phyloP scores from a whole-genome alignment of 305 asterid genomes.

The Lippia alba region DNA sequence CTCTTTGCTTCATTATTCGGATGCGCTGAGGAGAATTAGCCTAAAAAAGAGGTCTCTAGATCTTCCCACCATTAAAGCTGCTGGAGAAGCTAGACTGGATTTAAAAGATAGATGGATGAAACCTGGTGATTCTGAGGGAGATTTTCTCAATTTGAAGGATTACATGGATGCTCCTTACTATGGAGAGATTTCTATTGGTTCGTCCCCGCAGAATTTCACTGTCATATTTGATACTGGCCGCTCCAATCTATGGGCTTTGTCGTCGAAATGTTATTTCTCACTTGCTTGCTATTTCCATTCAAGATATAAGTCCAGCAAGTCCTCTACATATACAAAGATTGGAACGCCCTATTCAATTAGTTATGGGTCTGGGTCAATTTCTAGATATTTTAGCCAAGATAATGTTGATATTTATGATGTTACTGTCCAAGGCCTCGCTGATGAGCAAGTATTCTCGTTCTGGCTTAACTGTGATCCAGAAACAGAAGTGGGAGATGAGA shows the following conservation, averaged over 20 bases:
- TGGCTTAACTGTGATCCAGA: slow-evolving; percentile 83
- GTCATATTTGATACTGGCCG: slow-evolving; percentile 96
- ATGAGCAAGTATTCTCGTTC: slow-evolving; percentile 80
- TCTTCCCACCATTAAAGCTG: slow-evolving; percentile 56
- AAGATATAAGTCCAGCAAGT: slow-evolving; percentile 73
- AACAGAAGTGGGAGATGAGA: slow-evolving; percentile 83
- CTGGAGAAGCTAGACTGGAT: slow-evolving; percentile 50
- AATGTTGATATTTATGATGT: slow-evolving; percentile 82
- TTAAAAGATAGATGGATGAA: slow-evolving; percentile 42
- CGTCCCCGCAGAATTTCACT: slow-evolving; percentile 90
- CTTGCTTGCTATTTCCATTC: slow-evolving; percentile 85
- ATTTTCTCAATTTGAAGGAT: too few relatives aligned
- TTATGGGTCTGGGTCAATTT: slow-evolving; percentile 83
- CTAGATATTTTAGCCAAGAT: slow-evolving; percentile 91
- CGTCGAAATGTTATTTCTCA: slow-evolving; percentile 92
- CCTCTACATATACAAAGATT: slow-evolving; percentile 66
- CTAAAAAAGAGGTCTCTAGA: slow-evolving; percentile 68
- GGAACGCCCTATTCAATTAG: slow-evolving; percentile 77
- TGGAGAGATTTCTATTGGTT: slow-evolving; percentile 86
- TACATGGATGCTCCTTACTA: slow-evolving; percentile 96
- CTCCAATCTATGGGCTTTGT: slow-evolving; percentile 95
- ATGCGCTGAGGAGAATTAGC: slow-evolving; percentile 60
- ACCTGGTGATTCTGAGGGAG: slow-evolving; percentile 55
- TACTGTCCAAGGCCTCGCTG: slow-evolving; percentile 79
- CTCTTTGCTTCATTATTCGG: slow-evolving; percentile 60